Percentiles rank a stretch among this genome's conserved stretches.
phyloP scores from a whole-genome alignment of 768 basidiomycete genomes.

The Mycena filopes region DNA sequence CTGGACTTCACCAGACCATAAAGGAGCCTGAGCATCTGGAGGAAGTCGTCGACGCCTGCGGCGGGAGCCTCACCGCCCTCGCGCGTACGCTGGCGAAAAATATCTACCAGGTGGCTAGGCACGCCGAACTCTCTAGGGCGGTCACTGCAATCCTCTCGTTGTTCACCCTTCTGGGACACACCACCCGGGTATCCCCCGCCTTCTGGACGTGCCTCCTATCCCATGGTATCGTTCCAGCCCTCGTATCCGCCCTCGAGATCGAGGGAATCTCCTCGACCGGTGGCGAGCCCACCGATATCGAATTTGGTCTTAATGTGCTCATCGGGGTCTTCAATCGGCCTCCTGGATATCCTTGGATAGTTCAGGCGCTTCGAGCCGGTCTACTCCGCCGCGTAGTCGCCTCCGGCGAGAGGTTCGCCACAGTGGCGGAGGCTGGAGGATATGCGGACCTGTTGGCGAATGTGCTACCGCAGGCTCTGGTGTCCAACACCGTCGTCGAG shows the following conservation, averaged over 20 bases:
- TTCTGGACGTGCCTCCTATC: constrained; percentile 16
- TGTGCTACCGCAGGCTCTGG: constrained; percentile 11
- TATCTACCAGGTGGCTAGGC: constrained; percentile 14
- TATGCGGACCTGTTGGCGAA: constrained; percentile 7
- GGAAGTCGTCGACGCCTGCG: constrained; percentile 18
- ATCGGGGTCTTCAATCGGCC: constrained; percentile 2
- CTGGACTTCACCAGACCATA: constrained; percentile 14
- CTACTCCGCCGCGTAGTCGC: constrained; percentile 7
- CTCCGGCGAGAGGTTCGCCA: constrained; percentile 3
- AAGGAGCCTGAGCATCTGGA: constrained; percentile 1
- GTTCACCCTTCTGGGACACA: constrained; percentile 1
- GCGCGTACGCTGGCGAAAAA: constrained; percentile 8
- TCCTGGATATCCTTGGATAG: constrained; percentile 14
- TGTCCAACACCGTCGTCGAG: constrained; percentile 8
- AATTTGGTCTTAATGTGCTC: neutral
- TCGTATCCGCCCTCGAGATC: constrained; percentile 19
- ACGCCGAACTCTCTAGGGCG: constrained; percentile 10
- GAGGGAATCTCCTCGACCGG: constrained; percentile 6
- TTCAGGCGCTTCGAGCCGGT: constrained; percentile 11
- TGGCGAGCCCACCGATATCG: neutral
- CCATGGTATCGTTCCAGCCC: constrained; percentile 14
- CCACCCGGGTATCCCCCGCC: constrained; percentile 1
- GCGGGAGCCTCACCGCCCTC: constrained; percentile 13
- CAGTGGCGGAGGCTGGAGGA: constrained; percentile 6
- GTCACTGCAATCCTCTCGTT: constrained; percentile 13